phyloP scores from a whole-genome alignment of 1,139 yeast genomes.

The Saccharomyces hybrid region DNA sequence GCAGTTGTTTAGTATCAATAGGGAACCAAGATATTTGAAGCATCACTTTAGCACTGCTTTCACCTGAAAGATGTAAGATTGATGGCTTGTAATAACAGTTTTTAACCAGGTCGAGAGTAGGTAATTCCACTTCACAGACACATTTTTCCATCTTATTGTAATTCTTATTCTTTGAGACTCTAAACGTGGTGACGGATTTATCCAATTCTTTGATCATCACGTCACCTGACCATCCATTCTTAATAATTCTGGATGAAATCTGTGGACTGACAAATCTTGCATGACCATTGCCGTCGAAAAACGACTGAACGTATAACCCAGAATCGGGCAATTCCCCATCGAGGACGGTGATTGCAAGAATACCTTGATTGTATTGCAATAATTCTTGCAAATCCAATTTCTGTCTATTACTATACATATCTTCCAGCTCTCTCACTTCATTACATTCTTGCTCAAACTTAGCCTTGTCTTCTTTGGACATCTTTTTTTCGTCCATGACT shows the following conservation, averaged over 20 bases:
- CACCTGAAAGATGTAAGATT: slow-evolving; percentile 46
- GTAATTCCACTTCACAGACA: slow-evolving; percentile 55
- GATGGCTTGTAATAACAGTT: slow-evolving; percentile 58
- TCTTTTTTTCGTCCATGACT: slow-evolving; percentile 24
- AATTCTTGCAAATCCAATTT: slow-evolving; percentile 59
- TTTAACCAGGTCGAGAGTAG: slow-evolving; percentile 61
- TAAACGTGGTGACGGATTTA: slow-evolving; percentile 58
- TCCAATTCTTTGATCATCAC: slow-evolving; percentile 67
- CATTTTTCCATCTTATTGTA: slow-evolving; percentile 50
- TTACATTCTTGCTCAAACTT: slow-evolving; percentile 28
- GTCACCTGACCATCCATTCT: slow-evolving; percentile 62
- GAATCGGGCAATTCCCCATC: slow-evolving; percentile 49
- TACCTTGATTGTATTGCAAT: slow-evolving; percentile 61
- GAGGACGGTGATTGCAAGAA: slow-evolving; percentile 58
- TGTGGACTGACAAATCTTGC: slow-evolving; percentile 51
- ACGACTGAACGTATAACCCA: slow-evolving; percentile 59
- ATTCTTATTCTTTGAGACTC: slow-evolving; percentile 49
- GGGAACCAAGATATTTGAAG: slow-evolving; percentile 79
- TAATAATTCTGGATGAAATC: slow-evolving; percentile 36
- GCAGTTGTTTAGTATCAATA: slow-evolving; percentile 49
- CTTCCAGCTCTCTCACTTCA: slow-evolving; percentile 35
- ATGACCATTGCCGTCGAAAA: slow-evolving; percentile 66
- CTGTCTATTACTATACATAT: slow-evolving; percentile 40
- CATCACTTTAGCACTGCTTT: slow-evolving; percentile 42
- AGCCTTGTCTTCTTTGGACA: slow-evolving; percentile 24